These are phyloP conservation scores for Psidium guajava DNA, from an alignment of 345 rosid species.

Conservation along the genomic window DNA sequence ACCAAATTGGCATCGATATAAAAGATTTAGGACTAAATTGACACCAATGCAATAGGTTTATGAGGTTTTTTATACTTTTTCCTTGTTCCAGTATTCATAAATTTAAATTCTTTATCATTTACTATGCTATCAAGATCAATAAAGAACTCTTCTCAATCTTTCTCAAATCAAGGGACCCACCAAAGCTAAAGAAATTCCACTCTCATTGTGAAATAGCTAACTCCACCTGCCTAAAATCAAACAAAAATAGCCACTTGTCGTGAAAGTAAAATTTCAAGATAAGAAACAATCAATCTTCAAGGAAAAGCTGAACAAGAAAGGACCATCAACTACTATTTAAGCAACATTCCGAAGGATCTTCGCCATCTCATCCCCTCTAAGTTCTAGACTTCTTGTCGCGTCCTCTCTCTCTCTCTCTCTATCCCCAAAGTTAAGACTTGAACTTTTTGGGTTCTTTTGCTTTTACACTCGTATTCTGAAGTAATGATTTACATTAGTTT, in stretches of 20 bases:
- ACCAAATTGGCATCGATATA: not conserved
- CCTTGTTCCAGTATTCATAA: too few relatives aligned
- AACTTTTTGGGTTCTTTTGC: too few relatives aligned
- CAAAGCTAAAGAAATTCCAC: slow-evolving; percentile 7
- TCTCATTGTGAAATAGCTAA: not conserved
- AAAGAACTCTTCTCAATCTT: too few relatives aligned
- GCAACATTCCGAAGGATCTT: not conserved
- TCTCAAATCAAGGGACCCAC: not conserved
- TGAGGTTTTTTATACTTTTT: too few relatives aligned
- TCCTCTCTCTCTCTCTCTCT: not conserved
- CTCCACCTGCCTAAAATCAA: not conserved
- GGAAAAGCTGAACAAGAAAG: not conserved
- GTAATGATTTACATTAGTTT: not conserved
- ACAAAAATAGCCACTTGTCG: not conserved
- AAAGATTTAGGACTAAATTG: too few relatives aligned
- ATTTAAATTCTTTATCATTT: too few relatives aligned
- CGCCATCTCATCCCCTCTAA: not conserved
- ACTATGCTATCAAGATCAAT: too few relatives aligned
- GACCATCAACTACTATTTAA: not conserved
- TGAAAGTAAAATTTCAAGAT: too few relatives aligned
- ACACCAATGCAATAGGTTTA: too few relatives aligned
- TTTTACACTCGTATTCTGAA: too few relatives aligned
- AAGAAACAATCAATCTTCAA: not conserved
- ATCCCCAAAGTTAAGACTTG: too few relatives aligned
- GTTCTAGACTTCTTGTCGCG: too few relatives aligned